Evolutionary conservation across 805 yeast genomes (phyloP).

Genomic region (Torulaspora delbrueckii): DNA sequence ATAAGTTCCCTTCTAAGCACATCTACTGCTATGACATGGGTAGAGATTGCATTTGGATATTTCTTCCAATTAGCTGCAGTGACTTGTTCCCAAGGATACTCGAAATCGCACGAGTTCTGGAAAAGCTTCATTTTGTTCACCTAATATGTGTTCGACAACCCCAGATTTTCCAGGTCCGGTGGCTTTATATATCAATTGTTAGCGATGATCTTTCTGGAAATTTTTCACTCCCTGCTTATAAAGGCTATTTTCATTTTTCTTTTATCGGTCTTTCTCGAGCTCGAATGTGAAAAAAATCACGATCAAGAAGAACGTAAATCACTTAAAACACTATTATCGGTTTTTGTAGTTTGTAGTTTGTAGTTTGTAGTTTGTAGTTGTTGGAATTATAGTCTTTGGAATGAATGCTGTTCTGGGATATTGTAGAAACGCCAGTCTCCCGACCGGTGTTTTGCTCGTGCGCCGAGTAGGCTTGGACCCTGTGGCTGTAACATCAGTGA

Average conservation of each 20-base stretch:
- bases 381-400: slow-evolving; percentile 9
- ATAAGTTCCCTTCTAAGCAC: slow-evolving; percentile 69
- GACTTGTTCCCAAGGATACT: slow-evolving; percentile 90
- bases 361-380: no score
- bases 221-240: slow-evolving; percentile 2
- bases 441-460: slow-evolving; percentile 29
- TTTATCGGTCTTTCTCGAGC: slow-evolving; percentile 2
- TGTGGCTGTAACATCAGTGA: slow-evolving; percentile 37
- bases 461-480: slow-evolving; percentile 36
- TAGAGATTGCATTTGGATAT: slow-evolving; percentile 89
- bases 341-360: no score
- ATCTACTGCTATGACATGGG: slow-evolving; percentile 93
- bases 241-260: neutral
- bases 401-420: slow-evolving; percentile 19
- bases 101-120: slow-evolving; percentile 60
- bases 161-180: neutral
- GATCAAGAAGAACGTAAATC: neutral
- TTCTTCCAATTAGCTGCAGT: slow-evolving; percentile 96
- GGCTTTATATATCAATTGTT: neutral
- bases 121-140: slow-evolving; percentile 65
- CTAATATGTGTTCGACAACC: neutral
- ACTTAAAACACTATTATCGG: neutral
- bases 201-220: slow-evolving; percentile 1
- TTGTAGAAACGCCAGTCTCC: slow-evolving; percentile 41
- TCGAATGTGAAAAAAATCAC: no score